phyloP scores from a whole-genome alignment of 306 rosid genomes.

The Pyrus pyrifolia region DNA sequence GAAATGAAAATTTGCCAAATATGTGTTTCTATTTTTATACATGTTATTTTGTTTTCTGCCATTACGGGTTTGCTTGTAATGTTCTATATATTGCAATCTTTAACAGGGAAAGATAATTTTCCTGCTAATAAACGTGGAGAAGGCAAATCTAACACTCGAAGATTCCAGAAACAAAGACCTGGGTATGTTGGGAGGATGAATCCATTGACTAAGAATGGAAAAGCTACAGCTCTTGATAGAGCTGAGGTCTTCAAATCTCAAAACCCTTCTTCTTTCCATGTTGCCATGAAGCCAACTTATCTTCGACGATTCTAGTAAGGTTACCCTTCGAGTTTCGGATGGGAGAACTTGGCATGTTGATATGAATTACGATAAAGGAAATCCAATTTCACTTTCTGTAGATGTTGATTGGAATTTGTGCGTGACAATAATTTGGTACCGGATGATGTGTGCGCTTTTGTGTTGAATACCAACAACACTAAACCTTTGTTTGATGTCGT shows the following conservation, averaged over 20 bases:
- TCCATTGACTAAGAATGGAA: no score
- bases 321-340: not conserved
- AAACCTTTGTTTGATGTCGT: not conserved
- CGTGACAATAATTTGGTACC: not conserved
- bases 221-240: not conserved
- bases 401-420: conserved; percentile 34
- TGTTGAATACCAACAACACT: not conserved
- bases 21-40: not conserved
- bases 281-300: not conserved
- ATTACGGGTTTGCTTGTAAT: not conserved
- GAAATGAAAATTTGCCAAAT: not conserved
- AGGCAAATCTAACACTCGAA: not conserved
- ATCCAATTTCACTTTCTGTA: not conserved
- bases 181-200: no score
- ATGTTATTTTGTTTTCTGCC: not conserved
- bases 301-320: not conserved
- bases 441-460: conserved; percentile 7
- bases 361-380: not conserved
- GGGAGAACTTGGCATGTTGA: not conserved
- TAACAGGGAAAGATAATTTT: not conserved
- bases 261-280: not conserved
- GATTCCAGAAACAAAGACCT: no score
- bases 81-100: not conserved
- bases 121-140: not conserved
- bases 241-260: not conserved